Percentiles rank a stretch among this genome's conserved stretches.
Evolutionary conservation across 345 rosid species (phyloP).

Genomic region (Laguncularia racemosa): DNA sequence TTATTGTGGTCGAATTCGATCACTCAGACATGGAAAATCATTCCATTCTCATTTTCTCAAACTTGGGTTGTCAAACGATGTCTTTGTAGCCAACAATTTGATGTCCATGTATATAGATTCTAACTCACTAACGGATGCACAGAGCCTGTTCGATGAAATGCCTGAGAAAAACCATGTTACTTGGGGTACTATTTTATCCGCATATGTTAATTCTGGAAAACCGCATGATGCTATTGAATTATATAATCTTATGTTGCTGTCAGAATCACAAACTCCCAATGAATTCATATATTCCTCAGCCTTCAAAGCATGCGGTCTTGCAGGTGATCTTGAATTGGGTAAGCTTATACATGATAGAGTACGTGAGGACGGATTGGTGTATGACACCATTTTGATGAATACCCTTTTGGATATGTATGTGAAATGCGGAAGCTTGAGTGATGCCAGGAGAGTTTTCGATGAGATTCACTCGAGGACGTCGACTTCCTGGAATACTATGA

Average conservation of each 20-base stretch:
- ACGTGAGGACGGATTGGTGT: constrained; percentile 21
- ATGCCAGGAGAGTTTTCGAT: constrained; percentile 40
- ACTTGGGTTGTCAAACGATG: constrained; percentile 26
- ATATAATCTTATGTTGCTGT: constrained; percentile 34
- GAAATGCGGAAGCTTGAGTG: constrained; percentile 48
- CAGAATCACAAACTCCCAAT: constrained; percentile 32
- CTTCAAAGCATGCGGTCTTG: constrained; percentile 54
- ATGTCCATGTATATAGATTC: constrained; percentile 33
- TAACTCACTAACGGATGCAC: constrained; percentile 26
- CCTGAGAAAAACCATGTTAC: constrained; percentile 43
- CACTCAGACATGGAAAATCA: constrained; percentile 37
- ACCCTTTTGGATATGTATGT: constrained; percentile 68
- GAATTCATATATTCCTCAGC: constrained; percentile 59
- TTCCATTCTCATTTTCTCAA: constrained; percentile 34
- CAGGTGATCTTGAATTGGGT: constrained; percentile 49
- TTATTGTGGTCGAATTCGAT: constrained; percentile 39
- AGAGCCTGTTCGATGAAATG: constrained; percentile 58
- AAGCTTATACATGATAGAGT: constrained; percentile 39
- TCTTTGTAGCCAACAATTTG: constrained; percentile 44
- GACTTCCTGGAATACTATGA: constrained; percentile 65
- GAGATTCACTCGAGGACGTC: constrained; percentile 29
- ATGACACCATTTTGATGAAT: constrained; percentile 60
- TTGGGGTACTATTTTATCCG: constrained; percentile 60
- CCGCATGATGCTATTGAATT: constrained; percentile 37
- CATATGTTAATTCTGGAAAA: constrained; percentile 28